Percentiles rank a stretch among this genome's conserved stretches.
These are phyloP conservation scores for Fennellomyces sp. DNA, from an alignment of 371 early-diverging fungal genomes.

Conservation along the genomic window DNA sequence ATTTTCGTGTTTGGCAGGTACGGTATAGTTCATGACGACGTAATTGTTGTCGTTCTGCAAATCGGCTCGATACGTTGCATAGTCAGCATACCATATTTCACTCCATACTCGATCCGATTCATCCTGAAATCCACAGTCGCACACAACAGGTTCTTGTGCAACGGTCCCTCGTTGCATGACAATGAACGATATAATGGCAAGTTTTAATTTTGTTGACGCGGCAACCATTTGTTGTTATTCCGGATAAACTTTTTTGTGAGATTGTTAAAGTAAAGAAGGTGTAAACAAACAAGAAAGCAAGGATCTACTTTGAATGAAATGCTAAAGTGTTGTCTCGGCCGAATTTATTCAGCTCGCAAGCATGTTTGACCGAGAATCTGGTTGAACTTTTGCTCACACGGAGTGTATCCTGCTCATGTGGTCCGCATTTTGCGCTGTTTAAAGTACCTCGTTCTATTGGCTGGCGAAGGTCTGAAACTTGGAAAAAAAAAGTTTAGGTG, in stretches of 20 bases:
- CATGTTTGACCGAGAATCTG: too few relatives aligned
- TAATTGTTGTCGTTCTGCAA: conserved; percentile 33
- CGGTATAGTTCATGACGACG: conserved; percentile 39
- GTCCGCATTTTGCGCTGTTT: too few relatives aligned
- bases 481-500: too few relatives aligned
- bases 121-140: conserved; percentile 43
- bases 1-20: conserved; percentile 27
- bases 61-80: conserved; percentile 18
- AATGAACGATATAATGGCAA: background rate
- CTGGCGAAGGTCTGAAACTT: too few relatives aligned
- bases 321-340: too few relatives aligned
- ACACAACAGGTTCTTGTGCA: conserved; percentile 15
- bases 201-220: background rate
- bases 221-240: background rate
- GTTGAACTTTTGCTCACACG: too few relatives aligned
- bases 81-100: conserved; percentile 44
- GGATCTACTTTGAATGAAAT: too few relatives aligned
- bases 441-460: too few relatives aligned
- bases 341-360: too few relatives aligned
- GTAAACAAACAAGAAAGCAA: too few relatives aligned
- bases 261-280: too few relatives aligned
- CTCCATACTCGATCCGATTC: conserved; percentile 36
- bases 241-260: background rate
- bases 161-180: background rate
- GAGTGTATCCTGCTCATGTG: too few relatives aligned